These are phyloP conservation scores for Calocera viscosa DNA, from an alignment of 768 basidiomycete species.

Conservation along the genomic window DNA sequence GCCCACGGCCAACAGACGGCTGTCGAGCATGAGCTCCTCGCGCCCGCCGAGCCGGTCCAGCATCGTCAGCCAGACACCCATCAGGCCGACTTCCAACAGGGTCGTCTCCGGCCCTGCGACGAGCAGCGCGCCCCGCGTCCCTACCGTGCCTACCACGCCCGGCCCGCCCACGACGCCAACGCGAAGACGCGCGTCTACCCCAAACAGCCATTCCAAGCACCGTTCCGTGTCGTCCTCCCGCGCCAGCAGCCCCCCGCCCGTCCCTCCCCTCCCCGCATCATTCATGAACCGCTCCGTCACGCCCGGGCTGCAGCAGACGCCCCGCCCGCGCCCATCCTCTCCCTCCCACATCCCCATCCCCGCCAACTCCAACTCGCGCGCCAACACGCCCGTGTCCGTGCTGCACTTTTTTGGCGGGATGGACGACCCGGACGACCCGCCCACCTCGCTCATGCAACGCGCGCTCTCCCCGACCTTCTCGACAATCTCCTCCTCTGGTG, in stretches of 20 bases:
- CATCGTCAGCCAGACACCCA: constrained; percentile 11
- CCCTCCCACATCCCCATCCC: constrained; percentile 40
- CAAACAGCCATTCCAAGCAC: background rate
- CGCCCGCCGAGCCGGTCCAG: constrained; percentile 14
- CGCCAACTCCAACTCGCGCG: constrained; percentile 16
- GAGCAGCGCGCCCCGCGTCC: constrained; percentile 17
- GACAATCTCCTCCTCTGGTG: background rate
- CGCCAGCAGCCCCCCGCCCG: constrained; percentile 35
- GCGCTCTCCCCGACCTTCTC: constrained; percentile 51
- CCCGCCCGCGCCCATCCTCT: background rate
- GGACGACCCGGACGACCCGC: constrained; percentile 32
- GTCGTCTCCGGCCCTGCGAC: constrained; percentile 8
- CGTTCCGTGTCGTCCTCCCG: background rate
- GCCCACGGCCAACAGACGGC: background rate
- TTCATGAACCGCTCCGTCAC: constrained; percentile 35
- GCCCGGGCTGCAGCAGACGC: constrained; percentile 21
- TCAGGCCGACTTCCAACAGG: constrained; percentile 2
- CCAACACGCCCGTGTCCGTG: constrained; percentile 11
- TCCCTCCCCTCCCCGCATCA: constrained; percentile 41
- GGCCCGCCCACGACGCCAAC: constrained; percentile 1
- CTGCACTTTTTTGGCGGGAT: constrained; percentile 31
- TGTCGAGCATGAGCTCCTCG: constrained; percentile 8
- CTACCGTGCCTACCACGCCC: constrained; percentile 30
- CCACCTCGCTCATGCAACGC: constrained; percentile 40
- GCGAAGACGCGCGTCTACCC: background rate